Conservation (phyloP, 1,139 yeast species). For the Magnusiomyces paraingens region DNA sequence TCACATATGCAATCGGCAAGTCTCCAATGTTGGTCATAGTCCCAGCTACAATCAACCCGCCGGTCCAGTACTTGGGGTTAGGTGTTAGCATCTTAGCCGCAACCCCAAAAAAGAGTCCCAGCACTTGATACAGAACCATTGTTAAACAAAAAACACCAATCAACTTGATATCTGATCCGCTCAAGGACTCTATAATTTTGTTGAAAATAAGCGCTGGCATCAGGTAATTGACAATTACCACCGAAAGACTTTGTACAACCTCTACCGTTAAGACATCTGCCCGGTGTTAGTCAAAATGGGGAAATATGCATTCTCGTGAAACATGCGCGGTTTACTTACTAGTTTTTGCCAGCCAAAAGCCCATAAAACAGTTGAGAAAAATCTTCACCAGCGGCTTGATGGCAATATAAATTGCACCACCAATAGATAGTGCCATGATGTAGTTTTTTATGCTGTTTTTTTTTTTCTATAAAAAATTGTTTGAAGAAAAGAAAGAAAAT, state of each 20-base stretch:
- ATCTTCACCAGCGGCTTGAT: conserved; percentile 86
- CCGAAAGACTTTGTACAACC: conserved; percentile 59
- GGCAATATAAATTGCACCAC: conserved; percentile 69
- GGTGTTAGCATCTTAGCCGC: conserved; percentile 37
- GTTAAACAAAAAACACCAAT: conserved; percentile 67
- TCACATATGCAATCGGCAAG: conserved; percentile 82
- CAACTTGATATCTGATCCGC: conserved; percentile 63
- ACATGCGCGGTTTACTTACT: conserved; percentile 31
- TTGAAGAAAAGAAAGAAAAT: too few relatives aligned
- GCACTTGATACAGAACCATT: conserved; percentile 42
- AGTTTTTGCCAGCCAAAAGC: conserved; percentile 57
- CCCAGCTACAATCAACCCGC: conserved; percentile 71
- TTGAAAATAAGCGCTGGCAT: conserved; percentile 75
- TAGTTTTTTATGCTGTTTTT: background rate
- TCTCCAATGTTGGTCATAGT: conserved; percentile 59
- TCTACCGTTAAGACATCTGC: conserved; percentile 55
- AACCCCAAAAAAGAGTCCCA: conserved; percentile 30
- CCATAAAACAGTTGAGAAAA: conserved; percentile 65
- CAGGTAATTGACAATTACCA: conserved; percentile 62
- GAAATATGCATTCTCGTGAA: too few relatives aligned
- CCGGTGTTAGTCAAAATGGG: too few relatives aligned
- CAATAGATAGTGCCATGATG: conserved; percentile 39
- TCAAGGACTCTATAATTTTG: conserved; percentile 64
- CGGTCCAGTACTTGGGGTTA: conserved; percentile 68
- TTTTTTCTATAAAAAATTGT: background rate